Evolutionary conservation across 139 green algal species (phyloP).

Genomic region (Micractinium sp.): DNA sequence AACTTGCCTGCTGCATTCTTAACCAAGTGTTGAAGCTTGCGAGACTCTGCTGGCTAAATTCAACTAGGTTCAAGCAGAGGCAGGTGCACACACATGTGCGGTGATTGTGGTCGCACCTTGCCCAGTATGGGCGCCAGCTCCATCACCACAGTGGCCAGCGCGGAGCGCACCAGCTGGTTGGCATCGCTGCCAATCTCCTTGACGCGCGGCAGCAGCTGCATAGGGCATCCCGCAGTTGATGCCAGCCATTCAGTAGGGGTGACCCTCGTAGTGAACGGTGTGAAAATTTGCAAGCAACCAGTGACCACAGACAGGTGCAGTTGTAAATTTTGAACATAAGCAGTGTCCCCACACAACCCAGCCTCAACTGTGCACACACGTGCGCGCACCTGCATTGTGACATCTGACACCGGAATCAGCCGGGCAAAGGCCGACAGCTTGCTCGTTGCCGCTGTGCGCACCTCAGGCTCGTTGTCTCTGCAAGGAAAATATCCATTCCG

Average conservation of each 20-base stretch:
- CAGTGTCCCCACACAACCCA: not conserved
- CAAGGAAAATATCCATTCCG: not conserved
- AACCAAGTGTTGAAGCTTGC: too few species aligned
- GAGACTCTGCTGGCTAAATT: too few species aligned
- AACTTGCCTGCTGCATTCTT: too few species aligned
- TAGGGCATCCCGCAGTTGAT: not conserved
- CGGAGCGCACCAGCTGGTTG: constrained; percentile 92
- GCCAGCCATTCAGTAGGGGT: not conserved
- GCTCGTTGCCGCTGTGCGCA: constrained; percentile 76
- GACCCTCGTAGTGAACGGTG: not conserved
- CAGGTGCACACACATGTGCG: not conserved
- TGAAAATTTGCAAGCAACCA: not conserved
- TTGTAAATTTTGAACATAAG: too few species aligned
- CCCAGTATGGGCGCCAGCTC: constrained; percentile 92
- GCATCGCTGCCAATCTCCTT: constrained; percentile 85
- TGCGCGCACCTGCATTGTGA: constrained; percentile 7
- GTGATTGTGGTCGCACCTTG: constrained; percentile 47
- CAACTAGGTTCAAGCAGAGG: too few species aligned
- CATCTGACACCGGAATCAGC: constrained; percentile 47
- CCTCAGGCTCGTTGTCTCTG: constrained; percentile 45
- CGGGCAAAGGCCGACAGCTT: constrained; percentile 45
- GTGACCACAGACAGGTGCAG: too few species aligned
- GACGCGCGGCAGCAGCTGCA: constrained; percentile 81
- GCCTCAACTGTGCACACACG: too few species aligned
- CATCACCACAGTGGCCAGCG: constrained; percentile 95